phyloP scores from a whole-genome alignment of 2,329 filamentous ascomycete genomes.

The Fusarium sp. region DNA sequence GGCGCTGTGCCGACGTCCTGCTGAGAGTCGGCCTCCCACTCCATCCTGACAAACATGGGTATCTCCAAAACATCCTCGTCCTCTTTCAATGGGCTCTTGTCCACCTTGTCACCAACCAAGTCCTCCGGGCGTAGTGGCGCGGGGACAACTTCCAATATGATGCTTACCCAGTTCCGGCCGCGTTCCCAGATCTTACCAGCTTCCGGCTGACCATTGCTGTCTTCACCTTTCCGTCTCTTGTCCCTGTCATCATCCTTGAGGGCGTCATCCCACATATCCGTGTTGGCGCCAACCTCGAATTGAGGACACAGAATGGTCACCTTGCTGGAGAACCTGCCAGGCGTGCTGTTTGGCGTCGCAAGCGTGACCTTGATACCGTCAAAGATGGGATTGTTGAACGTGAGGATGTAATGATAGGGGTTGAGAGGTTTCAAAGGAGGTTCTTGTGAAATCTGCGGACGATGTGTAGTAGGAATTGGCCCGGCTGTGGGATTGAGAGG shows the following conservation, averaged over 20 bases:
- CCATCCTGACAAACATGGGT: slow-evolving; percentile 90
- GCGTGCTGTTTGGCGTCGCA: slow-evolving; percentile 83
- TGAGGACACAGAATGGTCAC: slow-evolving; percentile 95
- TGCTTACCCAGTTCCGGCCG: slow-evolving; percentile 93
- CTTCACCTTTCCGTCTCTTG: slow-evolving; percentile 56
- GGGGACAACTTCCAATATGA: slow-evolving; percentile 90
- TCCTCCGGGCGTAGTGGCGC: slow-evolving; percentile 61
- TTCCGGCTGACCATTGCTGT: slow-evolving; percentile 70
- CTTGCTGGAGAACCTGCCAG: slow-evolving; percentile 79
- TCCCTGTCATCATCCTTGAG: slow-evolving; percentile 67
- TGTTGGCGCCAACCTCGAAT: slow-evolving; percentile 94
- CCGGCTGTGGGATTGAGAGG: slow-evolving; percentile 63
- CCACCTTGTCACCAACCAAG: slow-evolving; percentile 52
- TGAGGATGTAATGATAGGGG: slow-evolving; percentile 84
- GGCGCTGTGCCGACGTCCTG: slow-evolving; percentile 71
- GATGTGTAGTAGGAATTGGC: slow-evolving; percentile 51
- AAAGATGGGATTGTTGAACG: slow-evolving; percentile 94
- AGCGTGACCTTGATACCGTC: slow-evolving; percentile 89
- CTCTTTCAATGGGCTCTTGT: slow-evolving; percentile 63
- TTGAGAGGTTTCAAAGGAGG: slow-evolving; percentile 66
- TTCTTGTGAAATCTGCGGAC: slow-evolving; percentile 49
- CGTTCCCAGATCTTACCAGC: slow-evolving; percentile 97
- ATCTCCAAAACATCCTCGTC: slow-evolving; percentile 83
- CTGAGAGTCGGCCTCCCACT: slow-evolving; percentile 83
- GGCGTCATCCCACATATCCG: slow-evolving; percentile 89